Evolutionary conservation across 140 eudicot genomes (phyloP), one percentile per base, ranked within the genome.

Genomic region (Cichorium intybus): DNA sequence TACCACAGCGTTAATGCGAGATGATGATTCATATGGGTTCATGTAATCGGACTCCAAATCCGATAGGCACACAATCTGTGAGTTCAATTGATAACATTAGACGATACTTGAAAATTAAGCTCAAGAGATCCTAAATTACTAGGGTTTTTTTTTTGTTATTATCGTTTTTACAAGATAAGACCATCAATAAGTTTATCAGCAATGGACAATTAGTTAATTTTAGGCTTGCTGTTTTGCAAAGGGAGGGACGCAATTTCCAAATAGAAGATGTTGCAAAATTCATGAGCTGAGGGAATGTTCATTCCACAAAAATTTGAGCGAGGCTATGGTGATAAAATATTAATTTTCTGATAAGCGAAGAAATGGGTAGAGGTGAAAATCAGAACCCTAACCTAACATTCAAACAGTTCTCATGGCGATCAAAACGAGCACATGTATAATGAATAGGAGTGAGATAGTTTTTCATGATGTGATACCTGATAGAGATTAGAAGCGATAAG

Each of bases 31-130:
- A 26, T 78, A 92, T 6, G 98, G 95, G 72, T 92, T 92, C 89
- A 92, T 27, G 60, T 78, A 77, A 62, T 91, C 97, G 6, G 85
- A 81, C 84, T 92, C 96, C 92, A 92, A 69, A 77, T 92, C 96
- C 46, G 89, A 78, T 64, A 92, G 75, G 69, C 95, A 86, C 24
- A 83, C 76, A 61, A 92, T 79, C 96, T 92, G 74, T 69, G 60
- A 59, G 60, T 57, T 58, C 10, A 64, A 69, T 17, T 27, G 16
- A 61, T 28, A 27, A 28, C 23, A 47, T 61, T 68, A 60, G 12
- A 64, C 22, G 17, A 29, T 5, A 0, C 63, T 16, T 37, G 37
- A 12, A 56, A 56, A 21, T 1, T 1, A 51, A 41, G 17, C 15
- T 17, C 1, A 45, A 45, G 20, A 15, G 15, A n/a, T 15, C 7